These are phyloP conservation scores for Phytophthora fragariaefolia DNA, from an alignment of 352 stramenopile species.

Conservation along the genomic window DNA sequence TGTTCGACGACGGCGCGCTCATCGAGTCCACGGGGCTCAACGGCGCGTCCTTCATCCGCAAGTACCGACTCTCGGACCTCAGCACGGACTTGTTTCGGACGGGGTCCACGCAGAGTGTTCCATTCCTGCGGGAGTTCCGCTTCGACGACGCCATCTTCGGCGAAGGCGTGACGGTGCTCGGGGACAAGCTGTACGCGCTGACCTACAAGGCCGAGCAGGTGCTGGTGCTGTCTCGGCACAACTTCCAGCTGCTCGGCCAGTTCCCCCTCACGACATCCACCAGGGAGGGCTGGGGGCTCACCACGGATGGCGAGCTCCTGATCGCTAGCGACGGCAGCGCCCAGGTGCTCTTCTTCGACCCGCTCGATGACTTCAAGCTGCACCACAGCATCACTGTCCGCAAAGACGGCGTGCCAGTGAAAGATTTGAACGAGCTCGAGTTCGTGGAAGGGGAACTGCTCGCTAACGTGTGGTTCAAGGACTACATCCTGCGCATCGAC, in stretches of 20 bases:
- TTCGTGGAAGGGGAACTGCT: slow-evolving; percentile 84
- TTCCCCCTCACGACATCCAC: slow-evolving; percentile 76
- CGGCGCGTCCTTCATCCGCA: slow-evolving; percentile 70
- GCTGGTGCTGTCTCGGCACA: slow-evolving; percentile 62
- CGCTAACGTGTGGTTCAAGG: slow-evolving; percentile 89
- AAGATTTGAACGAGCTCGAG: slow-evolving; percentile 89
- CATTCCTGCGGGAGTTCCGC: slow-evolving; percentile 53
- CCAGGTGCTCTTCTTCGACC: slow-evolving; percentile 84
- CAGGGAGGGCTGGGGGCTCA: slow-evolving; percentile 91
- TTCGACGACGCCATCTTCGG: slow-evolving; percentile 75
- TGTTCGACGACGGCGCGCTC: slow-evolving; percentile 65
- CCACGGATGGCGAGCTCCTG: slow-evolving; percentile 77
- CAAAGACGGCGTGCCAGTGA: slow-evolving; percentile 49
- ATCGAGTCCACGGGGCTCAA: slow-evolving; percentile 81
- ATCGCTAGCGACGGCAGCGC: slow-evolving; percentile 89
- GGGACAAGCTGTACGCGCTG: slow-evolving; percentile 81
- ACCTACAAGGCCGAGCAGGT: slow-evolving; percentile 81
- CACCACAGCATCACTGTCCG: slow-evolving; percentile 63
- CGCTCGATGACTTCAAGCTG: slow-evolving; percentile 54
- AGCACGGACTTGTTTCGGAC: slow-evolving; percentile 19
- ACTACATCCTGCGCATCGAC: slow-evolving; percentile 83
- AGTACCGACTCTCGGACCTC: slow-evolving; percentile 55
- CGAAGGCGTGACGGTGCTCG: slow-evolving; percentile 77
- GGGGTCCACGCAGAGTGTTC: slow-evolving; percentile 15
- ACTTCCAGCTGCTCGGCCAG: slow-evolving; percentile 58